Evolutionary conservation across 129 eudicot genomes (phyloP).

Genomic region (Arctium minus): DNA sequence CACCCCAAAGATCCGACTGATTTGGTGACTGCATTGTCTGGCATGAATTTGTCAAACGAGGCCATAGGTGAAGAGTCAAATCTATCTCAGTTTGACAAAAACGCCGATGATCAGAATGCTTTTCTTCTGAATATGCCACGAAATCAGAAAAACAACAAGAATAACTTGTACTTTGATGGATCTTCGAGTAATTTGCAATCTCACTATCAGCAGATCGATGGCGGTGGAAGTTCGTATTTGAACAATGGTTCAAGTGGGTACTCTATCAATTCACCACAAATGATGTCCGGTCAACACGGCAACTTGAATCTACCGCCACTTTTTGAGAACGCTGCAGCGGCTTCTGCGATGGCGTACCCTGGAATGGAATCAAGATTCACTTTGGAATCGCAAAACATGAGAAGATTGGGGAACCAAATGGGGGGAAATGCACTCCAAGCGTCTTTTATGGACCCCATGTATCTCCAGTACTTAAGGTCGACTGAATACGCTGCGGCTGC

Average conservation of each 20-base stretch:
- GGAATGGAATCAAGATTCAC: constrained; percentile 77
- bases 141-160: constrained; percentile 33
- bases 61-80: constrained; percentile 41
- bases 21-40: constrained; percentile 68
- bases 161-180: constrained; percentile 49
- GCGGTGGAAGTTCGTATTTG: constrained; percentile 52
- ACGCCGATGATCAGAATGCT: constrained; percentile 43
- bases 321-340: constrained; percentile 82
- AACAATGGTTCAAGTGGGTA: constrained; percentile 57
- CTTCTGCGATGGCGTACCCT: constrained; percentile 77
- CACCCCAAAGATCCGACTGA: constrained; percentile 54
- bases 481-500: constrained; percentile 76
- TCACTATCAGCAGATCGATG: constrained; percentile 62
- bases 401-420: constrained; percentile 59
- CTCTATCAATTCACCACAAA: constrained; percentile 51
- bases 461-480: constrained; percentile 68
- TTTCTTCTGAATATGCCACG: constrained; percentile 49
- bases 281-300: constrained; percentile 67
- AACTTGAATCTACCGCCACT: constrained; percentile 70
- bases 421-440: constrained; percentile 47
- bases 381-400: constrained; percentile 50
- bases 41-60: constrained; percentile 68
- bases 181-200: constrained; percentile 48
- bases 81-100: constrained; percentile 43
- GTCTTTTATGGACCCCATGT: constrained; percentile 69